Evolutionary conservation across 2,329 filamentous ascomycete genomes (phyloP).

Genomic region (Aspergillus unguis): DNA sequence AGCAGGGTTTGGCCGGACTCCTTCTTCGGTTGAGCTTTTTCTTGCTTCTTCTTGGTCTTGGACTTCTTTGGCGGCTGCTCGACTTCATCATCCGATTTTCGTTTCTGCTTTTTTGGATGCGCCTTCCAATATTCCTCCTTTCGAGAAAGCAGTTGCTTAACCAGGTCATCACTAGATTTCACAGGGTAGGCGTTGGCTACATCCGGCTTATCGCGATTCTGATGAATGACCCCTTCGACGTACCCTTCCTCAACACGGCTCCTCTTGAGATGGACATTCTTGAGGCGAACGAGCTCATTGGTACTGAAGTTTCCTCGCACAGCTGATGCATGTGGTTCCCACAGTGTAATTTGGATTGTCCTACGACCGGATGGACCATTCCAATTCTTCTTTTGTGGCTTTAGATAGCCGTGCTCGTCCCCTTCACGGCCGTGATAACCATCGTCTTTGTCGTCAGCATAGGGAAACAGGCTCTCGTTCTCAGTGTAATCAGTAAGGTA

Average conservation of each 20-base stretch:
- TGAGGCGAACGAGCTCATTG: conserved; percentile 63
- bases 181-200: conserved; percentile 61
- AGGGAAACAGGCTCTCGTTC: conserved; percentile 62
- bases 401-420: conserved; percentile 56
- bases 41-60: conserved; percentile 29
- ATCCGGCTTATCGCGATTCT: conserved; percentile 51
- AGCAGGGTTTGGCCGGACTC: conserved; percentile 31
- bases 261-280: conserved; percentile 69
- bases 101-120: conserved; percentile 35
- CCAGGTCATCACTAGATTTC: conserved; percentile 44
- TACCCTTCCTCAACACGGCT: conserved; percentile 49
- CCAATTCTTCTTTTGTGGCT: conserved; percentile 52
- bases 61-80: conserved; percentile 31
- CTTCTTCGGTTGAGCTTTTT: conserved; percentile 26
- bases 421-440: conserved; percentile 43
- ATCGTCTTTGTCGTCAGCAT: conserved; percentile 37
- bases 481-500: conserved; percentile 82
- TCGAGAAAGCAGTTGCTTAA: conserved; percentile 60
- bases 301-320: conserved; percentile 55
- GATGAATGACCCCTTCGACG: conserved; percentile 70
- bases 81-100: conserved; percentile 24
- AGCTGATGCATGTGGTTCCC: conserved; percentile 61
- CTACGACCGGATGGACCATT: conserved; percentile 69
- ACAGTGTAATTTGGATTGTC: conserved; percentile 69
- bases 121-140: conserved; percentile 62